Evolutionary conservation across 208 protist species (phyloP).

Genomic region (Zelonia costaricensis): DNA sequence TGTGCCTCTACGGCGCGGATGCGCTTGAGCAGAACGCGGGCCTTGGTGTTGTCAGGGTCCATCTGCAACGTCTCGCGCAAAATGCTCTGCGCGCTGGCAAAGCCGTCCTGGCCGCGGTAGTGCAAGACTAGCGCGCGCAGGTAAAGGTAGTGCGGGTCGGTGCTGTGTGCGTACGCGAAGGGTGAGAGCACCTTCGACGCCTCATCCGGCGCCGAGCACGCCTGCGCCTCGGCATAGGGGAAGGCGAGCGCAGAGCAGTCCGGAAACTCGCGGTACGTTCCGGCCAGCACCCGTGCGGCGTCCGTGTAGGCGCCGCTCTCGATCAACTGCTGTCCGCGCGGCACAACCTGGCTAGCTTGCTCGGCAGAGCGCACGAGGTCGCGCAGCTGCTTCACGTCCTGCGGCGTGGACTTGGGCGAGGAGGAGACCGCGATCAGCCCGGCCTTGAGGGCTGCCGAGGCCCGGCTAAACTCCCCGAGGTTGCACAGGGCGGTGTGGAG

Average conservation of each 20-base stretch:
- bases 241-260: constrained; percentile 61
- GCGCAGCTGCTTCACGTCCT: constrained; percentile 50
- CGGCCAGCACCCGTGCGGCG: constrained; percentile 34
- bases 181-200: constrained; percentile 47
- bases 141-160: constrained; percentile 70
- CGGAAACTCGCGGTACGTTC: constrained; percentile 50
- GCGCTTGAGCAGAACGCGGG: constrained; percentile 73
- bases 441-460: constrained; percentile 34
- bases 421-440: constrained; percentile 13
- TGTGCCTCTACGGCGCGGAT: constrained; percentile 66
- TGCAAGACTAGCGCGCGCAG: constrained; percentile 68
- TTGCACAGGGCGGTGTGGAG: constrained; percentile 83
- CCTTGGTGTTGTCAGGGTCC: constrained; percentile 77
- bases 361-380: constrained; percentile 52
- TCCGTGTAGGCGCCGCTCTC: constrained; percentile 33
- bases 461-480: constrained; percentile 65
- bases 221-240: constrained; percentile 61
- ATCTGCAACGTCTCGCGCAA: constrained; percentile 65
- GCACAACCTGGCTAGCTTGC: constrained; percentile 42
- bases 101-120: constrained; percentile 70
- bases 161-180: constrained; percentile 48
- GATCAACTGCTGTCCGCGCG: constrained; percentile 34
- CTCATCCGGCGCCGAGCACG: constrained; percentile 48
- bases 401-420: constrained; percentile 23
- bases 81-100: constrained; percentile 64